Evolutionary conservation across 371 early-diverging fungal genomes (phyloP).

Genomic region (Apophysomyces sp.): DNA sequence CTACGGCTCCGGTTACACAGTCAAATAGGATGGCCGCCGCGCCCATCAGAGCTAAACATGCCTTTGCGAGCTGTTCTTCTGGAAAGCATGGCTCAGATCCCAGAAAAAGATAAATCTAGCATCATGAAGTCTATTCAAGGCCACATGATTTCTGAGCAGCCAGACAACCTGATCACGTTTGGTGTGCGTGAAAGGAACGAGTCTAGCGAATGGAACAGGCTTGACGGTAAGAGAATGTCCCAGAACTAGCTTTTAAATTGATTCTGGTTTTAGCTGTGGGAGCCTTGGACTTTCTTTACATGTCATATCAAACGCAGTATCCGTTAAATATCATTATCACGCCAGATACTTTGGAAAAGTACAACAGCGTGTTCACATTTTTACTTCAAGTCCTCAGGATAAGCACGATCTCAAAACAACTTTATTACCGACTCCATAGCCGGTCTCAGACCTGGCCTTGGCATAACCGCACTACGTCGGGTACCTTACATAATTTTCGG

Average conservation of each 20-base stretch:
- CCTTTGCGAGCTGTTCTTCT: conserved; percentile 39
- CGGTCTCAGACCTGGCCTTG: not conserved
- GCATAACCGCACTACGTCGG: not conserved
- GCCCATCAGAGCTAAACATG: conserved; percentile 36
- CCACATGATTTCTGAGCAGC: conserved; percentile 10
- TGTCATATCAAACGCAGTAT: conserved; percentile 43
- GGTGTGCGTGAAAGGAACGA: conserved; percentile 28
- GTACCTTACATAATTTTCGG: conserved; percentile 29
- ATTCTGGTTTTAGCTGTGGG: conserved; percentile 23
- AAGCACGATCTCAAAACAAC: conserved; percentile 28
- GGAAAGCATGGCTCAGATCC: conserved; percentile 22
- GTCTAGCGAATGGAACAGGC: conserved; percentile 27
- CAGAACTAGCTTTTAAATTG: not conserved
- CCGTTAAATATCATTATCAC: conserved; percentile 51
- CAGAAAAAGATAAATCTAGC: not conserved
- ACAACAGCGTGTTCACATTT: conserved; percentile 54
- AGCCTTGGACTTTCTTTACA: conserved; percentile 54
- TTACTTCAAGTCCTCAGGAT: conserved; percentile 40
- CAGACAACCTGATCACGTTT: conserved; percentile 45
- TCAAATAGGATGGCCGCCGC: conserved; percentile 44
- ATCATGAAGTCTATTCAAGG: not conserved
- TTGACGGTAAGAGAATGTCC: conserved; percentile 27
- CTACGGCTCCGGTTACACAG: conserved; percentile 6
- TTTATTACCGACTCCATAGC: conserved; percentile 20
- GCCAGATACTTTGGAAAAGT: conserved; percentile 35